Percentiles rank a stretch among this genome's conserved stretches.
Evolutionary conservation across 495 filamentous ascomycete genomes (phyloP).

Genomic region (Sphaerosporella brunnea): DNA sequence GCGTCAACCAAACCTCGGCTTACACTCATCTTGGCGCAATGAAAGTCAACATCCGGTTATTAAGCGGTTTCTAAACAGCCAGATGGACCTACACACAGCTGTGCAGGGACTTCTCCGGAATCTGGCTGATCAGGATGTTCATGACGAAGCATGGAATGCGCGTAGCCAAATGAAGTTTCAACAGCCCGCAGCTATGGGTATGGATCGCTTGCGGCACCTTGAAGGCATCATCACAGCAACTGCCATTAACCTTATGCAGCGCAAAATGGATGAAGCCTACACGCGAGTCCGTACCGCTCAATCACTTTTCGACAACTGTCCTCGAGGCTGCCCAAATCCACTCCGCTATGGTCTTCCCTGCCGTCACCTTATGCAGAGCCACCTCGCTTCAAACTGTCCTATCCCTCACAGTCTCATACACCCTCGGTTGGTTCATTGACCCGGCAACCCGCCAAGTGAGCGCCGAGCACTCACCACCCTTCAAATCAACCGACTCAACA

Average conservation of each 20-base stretch:
- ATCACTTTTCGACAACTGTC: not conserved
- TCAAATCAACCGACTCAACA: not conserved
- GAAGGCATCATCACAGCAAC: not conserved
- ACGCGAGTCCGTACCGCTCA: not conserved
- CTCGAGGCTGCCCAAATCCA: not conserved
- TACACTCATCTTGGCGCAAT: not conserved
- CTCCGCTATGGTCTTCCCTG: not conserved
- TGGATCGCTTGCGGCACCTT: not conserved
- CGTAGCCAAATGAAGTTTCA: not conserved
- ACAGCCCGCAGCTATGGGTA: not conserved
- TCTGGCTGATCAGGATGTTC: not conserved
- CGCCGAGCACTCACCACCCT: not conserved
- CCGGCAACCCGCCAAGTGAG: too few species aligned
- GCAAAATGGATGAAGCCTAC: not conserved
- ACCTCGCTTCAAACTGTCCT: not conserved
- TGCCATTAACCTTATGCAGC: not conserved
- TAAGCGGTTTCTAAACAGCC: not conserved
- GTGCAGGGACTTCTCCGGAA: not conserved
- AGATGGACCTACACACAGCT: not conserved
- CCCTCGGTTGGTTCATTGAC: not conserved
- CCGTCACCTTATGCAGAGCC: not conserved
- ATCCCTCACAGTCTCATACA: not conserved
- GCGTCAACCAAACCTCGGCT: not conserved
- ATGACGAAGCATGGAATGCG: not conserved
- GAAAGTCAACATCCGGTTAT: not conserved